Evolutionary conservation across 345 rosid genomes (phyloP), one percentile per base, ranked within the genome.

Genomic region (Citrus medica): DNA sequence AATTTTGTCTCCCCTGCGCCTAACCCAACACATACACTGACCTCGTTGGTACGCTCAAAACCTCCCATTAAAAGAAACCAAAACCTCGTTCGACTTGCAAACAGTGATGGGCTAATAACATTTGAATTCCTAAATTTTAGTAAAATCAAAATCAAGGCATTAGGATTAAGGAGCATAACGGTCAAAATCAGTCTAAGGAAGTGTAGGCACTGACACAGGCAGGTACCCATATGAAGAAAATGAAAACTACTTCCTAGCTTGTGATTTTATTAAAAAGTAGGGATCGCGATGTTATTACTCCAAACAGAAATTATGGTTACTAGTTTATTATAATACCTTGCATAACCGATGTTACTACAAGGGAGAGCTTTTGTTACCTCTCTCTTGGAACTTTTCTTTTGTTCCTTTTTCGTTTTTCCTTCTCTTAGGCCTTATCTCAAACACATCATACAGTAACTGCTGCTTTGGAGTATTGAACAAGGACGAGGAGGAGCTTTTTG

Each of bases 1-100:
- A 64, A 30, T 83, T 60, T 82, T 82, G 89, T 86, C 89, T 61
- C 76, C 81, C 75, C 42, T 37, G n/a, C 74, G 67, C 71, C 74
- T 75, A 58, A 69, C 79, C 79, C 82, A 65, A 14, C 69, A 59
- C 79, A 79, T 62, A 10, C 56, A 62, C 51, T 35, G 16, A n/a
- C 75, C 71, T 48, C 59, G 59, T 58, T 16, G 66, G 56, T 58
- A 25, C 66, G 67, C 40, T 30, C 33, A 42, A 78, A 74, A 42
- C 6, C 2, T 7, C 28, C 58, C 21, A 51, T 71, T 5, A 53
- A 71, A 53, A 21, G 38, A 71, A 53, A 32, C 30, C 32, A 72
- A 33, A 72, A 55, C 21, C 22, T 53, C 22, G 58, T 17, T 53
- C 22, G 8, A 17, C 16, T 53, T 16, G 58, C 58, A 17, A 17